Evolutionary conservation across 805 yeast genomes (phyloP), one percentile per base, ranked within the genome.

Genomic region (Cyberlindnera suaveolens): DNA sequence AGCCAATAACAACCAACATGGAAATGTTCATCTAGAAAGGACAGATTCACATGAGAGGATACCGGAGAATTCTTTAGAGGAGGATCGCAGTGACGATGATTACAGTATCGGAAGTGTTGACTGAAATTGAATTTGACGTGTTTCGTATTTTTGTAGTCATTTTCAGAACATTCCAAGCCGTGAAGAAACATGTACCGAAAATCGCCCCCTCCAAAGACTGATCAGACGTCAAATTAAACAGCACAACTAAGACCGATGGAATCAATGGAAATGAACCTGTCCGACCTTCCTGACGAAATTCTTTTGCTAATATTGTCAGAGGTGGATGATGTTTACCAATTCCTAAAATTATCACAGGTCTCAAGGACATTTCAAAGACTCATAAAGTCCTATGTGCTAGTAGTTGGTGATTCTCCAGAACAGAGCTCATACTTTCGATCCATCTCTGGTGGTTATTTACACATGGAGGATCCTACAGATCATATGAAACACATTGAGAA

Each of bases 261-360:
- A 23, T 23, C 11, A 9, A 9, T 9, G 6, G 16, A 31, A 15
- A 13, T 18, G 17, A 39, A 43, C n/a, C 38, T 48, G 2, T 38
- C 43, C 13, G 52, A 40, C 15, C 50, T 56, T 6, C 60, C 60
- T 23, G 41, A 37, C 16, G 60, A 54, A 43, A 16, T 51, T 0
- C 44, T 56, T 5, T n/a, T 41, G 3, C 36, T 45, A 41, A 40
- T 56, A 11, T 26, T 54, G 9, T 27, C 29, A 7, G 38, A 43
- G 1, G 9, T 53, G 6, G 52, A 47, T 20, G 58, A 56, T 37
- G 45, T 51, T 6, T 52, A 46, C 34, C 48, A 41, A 17, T 49
- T 44, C 39, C 34, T 50, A 39, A 31, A 19, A 2, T 30, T 54
- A 7, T 32, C 42, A 3, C 18, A 7, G 4, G 56, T 53, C 10